These are phyloP conservation scores for Russula abietina DNA, from an alignment of 768 basidiomycete species.

Conservation along the genomic window DNA sequence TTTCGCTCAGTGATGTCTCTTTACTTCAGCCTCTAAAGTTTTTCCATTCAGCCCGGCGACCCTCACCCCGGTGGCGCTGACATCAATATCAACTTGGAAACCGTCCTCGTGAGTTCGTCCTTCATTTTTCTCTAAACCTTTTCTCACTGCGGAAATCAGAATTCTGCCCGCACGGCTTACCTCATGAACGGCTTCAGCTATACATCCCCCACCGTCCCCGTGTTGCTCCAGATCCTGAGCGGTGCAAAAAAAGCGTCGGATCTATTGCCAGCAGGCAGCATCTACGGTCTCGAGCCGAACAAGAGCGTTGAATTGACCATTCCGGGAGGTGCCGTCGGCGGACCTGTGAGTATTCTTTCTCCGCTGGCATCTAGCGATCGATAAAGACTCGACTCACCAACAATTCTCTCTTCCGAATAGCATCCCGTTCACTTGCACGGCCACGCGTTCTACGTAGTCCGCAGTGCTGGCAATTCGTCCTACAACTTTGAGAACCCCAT, in stretches of 20 bases:
- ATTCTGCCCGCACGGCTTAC: constrained; percentile 24
- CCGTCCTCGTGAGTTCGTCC: constrained; percentile 19
- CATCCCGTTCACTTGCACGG: constrained; percentile 24
- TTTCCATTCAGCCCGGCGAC: constrained; percentile 24
- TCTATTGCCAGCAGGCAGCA: constrained; percentile 43
- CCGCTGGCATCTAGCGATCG: too few species aligned
- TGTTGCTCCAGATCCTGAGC: constrained; percentile 54
- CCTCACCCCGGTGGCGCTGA: constrained; percentile 27
- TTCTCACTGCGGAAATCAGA: constrained; percentile 9
- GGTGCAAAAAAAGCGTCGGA: constrained; percentile 43
- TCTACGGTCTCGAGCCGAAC: constrained; percentile 44
- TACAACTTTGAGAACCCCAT: constrained; percentile 24
- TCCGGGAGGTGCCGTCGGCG: constrained; percentile 38
- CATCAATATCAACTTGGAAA: constrained; percentile 22
- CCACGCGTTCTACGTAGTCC: constrained; percentile 13
- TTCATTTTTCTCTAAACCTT: too few species aligned
- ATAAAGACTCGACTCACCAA: too few species aligned
- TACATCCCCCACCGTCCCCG: constrained; percentile 41
- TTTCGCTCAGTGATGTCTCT: background rate
- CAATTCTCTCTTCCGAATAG: background rate
- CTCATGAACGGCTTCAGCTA: constrained; percentile 35
- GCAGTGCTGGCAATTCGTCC: constrained; percentile 13
- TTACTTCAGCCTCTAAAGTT: background rate
- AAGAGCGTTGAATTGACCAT: constrained; percentile 44
- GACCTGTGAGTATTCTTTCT: constrained; percentile 22